Evolutionary conservation across 108 stramenopile species (phyloP), one percentile per base, ranked within the genome.

Genomic region (Nitzschia putrida): DNA sequence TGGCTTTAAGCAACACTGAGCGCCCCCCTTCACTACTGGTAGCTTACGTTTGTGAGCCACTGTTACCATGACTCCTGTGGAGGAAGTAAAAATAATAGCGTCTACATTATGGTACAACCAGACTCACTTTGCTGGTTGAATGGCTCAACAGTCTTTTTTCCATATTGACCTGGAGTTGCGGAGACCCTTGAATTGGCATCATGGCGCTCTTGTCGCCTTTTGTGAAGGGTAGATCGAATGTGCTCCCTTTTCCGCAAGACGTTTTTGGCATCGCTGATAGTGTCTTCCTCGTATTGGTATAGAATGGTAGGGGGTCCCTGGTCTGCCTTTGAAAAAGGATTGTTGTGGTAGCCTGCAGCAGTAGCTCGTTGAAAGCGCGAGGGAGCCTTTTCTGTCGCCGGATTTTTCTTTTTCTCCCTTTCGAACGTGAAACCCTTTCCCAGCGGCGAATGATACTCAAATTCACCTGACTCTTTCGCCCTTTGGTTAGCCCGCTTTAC

Each of bases 391-490:
- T 49, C 18, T 2, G 47, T 49, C 6, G 47, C 2, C 6, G 47
- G 14, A 18, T 2, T 2, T 49, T 18, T 49, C 18, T 16, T 49
- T 58, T 53, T 51, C 73, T 25, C 23, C 55, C 63, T 50, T 38
- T 56, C 65, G 73, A 85, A 85, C 0, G 80, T 49, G 74, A 94
- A 94, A 50, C 92, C 92, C 21, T 78, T 67, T 16, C 92, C 92
- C 37, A 94, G 57, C 2, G 92, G 92, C 59, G 85, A 86, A 71
- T 81, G 77, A 72, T 94, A 94, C 7, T 86, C 87, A 29, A 74
- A 83, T 23, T 79, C 84, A 44, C 58, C 74, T 23, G 77, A 54
- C n/a, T 50, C 61, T 55, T 90, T 73, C 11, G 85, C 85, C 29
- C 88, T 73, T 50, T 78, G 76, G 14, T 79, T 61, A 10, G 88